Conservation (phyloP, 306 rosid species). For the Vicia faba region DNA sequence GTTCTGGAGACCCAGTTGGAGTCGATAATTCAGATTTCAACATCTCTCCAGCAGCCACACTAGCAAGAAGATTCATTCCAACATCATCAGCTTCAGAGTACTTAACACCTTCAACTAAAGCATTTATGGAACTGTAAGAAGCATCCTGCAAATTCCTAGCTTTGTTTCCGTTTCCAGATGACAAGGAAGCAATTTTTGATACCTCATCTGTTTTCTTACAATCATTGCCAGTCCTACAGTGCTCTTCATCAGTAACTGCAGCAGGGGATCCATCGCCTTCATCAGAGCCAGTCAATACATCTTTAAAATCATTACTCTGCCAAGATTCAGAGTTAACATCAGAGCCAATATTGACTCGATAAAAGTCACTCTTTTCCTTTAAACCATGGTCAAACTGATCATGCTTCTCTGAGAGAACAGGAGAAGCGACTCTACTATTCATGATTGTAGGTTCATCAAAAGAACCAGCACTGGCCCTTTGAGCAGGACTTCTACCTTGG, state of each 20-base stretch:
- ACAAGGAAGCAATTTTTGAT: slow-evolving; percentile 53
- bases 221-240: slow-evolving; percentile 32
- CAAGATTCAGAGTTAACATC: slow-evolving; percentile 53
- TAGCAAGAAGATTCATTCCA: slow-evolving; percentile 93
- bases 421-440: slow-evolving; percentile 62
- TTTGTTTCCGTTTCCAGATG: slow-evolving; percentile 51
- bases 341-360: slow-evolving; percentile 46
- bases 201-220: slow-evolving; percentile 48
- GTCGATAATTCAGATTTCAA: slow-evolving; percentile 52
- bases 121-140: slow-evolving; percentile 75
- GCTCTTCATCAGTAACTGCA: slow-evolving; percentile 14
- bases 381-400: slow-evolving; percentile 56
- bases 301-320: slow-evolving; percentile 61
- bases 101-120: slow-evolving; percentile 77
- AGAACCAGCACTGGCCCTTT: slow-evolving; percentile 56
- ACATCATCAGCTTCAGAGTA: slow-evolving; percentile 80
- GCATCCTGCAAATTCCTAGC: slow-evolving; percentile 61
- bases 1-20: slow-evolving; percentile 62
- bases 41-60: slow-evolving; percentile 87
- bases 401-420: slow-evolving; percentile 54
- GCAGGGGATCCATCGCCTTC: slow-evolving; percentile 58
- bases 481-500: slow-evolving; percentile 61
- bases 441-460: slow-evolving; percentile 56
- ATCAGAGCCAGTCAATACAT: slow-evolving; percentile 56
- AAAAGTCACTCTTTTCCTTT: slow-evolving; percentile 51